Percentiles rank a stretch among this genome's conserved stretches.
phyloP scores from a whole-genome alignment of 1,284 basidiomycete species.

The Rhodotorula sp. region DNA sequence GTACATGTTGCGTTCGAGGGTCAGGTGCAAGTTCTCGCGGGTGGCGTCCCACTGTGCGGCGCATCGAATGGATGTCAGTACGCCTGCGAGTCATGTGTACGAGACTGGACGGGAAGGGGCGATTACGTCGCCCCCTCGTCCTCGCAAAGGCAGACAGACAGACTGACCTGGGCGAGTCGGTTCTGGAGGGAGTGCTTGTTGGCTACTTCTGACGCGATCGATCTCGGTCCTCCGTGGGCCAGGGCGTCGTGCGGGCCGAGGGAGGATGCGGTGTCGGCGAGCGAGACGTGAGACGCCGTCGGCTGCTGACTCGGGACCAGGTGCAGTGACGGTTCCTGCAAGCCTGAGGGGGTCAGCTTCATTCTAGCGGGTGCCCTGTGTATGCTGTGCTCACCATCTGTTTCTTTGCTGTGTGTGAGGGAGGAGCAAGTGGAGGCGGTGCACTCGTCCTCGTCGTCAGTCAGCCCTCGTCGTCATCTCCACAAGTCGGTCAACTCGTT shows the following conservation, averaged over 20 bases:
- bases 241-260: conserved; percentile 76
- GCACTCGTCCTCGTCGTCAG: background rate
- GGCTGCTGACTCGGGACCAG: conserved; percentile 60
- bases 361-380: background rate
- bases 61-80: background rate
- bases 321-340: conserved; percentile 63
- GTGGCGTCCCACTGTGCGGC: conserved; percentile 80
- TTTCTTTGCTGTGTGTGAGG: background rate
- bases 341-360: background rate
- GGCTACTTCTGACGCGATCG: conserved; percentile 66
- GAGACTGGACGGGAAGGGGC: background rate
- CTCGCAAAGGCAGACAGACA: background rate
- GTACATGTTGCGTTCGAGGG: conserved; percentile 76
- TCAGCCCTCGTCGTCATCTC: background rate
- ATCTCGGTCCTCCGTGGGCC: conserved; percentile 65
- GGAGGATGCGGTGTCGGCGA: conserved; percentile 65
- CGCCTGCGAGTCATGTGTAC: background rate
- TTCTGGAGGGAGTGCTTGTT: conserved; percentile 59
- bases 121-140: background rate
- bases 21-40: conserved; percentile 81
- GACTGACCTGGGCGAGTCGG: conserved; percentile 64
- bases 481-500: background rate
- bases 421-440: background rate
- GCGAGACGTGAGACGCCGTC: conserved; percentile 59
- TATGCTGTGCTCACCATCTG: background rate